Conservation (phyloP, 2,329 filamentous ascomycete genomes). For the Alternaria angustiovoidea region DNA sequence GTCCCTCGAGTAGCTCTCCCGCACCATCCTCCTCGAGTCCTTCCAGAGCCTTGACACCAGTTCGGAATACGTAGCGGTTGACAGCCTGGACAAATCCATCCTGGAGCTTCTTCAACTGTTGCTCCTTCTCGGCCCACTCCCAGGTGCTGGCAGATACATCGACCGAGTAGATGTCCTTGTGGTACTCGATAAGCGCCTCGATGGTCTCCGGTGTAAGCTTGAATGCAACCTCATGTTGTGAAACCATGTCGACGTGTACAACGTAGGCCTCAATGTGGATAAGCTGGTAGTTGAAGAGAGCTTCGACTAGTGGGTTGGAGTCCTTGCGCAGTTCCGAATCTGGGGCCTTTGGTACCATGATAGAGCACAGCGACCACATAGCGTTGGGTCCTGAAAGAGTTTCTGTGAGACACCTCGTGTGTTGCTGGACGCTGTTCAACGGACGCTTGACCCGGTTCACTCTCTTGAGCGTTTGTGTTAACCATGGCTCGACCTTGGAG, state of each 20-base stretch:
- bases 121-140: slow-evolving; percentile 96
- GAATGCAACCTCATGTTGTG: slow-evolving; percentile 96
- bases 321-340: slow-evolving; percentile 85
- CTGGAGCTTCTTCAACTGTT: slow-evolving; percentile 95
- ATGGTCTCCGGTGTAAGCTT: slow-evolving; percentile 97
- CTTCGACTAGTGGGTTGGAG: slow-evolving; percentile 81
- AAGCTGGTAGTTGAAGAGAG: slow-evolving; percentile 90
- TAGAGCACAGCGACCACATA: slow-evolving; percentile 91
- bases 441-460: slow-evolving; percentile 97
- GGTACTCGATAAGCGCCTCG: slow-evolving; percentile 90
- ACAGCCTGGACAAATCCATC: slow-evolving; percentile 95
- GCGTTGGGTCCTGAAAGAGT: slow-evolving; percentile 87
- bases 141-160: slow-evolving; percentile 89
- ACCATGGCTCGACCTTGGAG: slow-evolving; percentile 92
- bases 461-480: slow-evolving; percentile 95
- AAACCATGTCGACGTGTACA: slow-evolving; percentile 98
- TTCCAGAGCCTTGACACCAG: slow-evolving; percentile 86
- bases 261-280: slow-evolving; percentile 96
- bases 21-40: slow-evolving; percentile 96
- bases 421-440: slow-evolving; percentile 94
- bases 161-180: slow-evolving; percentile 93
- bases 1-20: slow-evolving; percentile 89
- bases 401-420: slow-evolving; percentile 94
- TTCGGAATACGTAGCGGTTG: slow-evolving; percentile 96
- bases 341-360: slow-evolving; percentile 91